Evolutionary conservation across 345 rosid genomes (phyloP).

Genomic region (Chamaenerion angustifolium): DNA sequence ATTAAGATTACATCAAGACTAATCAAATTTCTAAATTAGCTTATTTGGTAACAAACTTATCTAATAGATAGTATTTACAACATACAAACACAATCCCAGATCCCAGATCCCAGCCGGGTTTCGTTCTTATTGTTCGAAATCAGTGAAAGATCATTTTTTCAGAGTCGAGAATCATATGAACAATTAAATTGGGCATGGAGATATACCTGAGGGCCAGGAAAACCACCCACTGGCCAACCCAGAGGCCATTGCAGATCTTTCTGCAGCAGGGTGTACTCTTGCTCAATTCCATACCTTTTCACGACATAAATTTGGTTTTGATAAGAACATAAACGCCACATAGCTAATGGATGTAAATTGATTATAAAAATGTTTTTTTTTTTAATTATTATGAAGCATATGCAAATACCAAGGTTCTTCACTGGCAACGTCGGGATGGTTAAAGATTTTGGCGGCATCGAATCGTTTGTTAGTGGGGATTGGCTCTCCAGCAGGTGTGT

Average conservation of each 20-base stretch:
- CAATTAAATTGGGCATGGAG: background rate
- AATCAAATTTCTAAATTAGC: too few relatives aligned
- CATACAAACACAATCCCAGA: too few relatives aligned
- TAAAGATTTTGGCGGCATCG: slow-evolving; percentile 71
- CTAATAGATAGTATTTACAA: too few relatives aligned
- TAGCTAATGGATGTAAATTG: background rate
- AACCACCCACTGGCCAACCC: slow-evolving; percentile 91
- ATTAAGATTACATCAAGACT: too few relatives aligned
- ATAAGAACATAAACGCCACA: background rate
- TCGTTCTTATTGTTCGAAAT: too few relatives aligned
- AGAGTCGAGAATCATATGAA: background rate
- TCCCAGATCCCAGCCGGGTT: too few relatives aligned
- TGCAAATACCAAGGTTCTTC: slow-evolving; percentile 54
- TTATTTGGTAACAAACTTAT: too few relatives aligned
- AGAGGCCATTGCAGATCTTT: slow-evolving; percentile 80
- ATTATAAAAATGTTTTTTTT: background rate
- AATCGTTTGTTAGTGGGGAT: slow-evolving; percentile 75
- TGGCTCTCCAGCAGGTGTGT: slow-evolving; percentile 89
- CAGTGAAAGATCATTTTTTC: background rate
- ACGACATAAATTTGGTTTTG: background rate
- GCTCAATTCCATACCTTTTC: slow-evolving; percentile 71
- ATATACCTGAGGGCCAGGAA: slow-evolving; percentile 82
- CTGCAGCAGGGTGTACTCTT: slow-evolving; percentile 85
- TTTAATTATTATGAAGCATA: background rate
- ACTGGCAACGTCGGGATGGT: slow-evolving; percentile 48